Base-by-base conservation (phyloP, 2,329 filamentous ascomycete genomes). In the Cladosporium sp. region DNA sequence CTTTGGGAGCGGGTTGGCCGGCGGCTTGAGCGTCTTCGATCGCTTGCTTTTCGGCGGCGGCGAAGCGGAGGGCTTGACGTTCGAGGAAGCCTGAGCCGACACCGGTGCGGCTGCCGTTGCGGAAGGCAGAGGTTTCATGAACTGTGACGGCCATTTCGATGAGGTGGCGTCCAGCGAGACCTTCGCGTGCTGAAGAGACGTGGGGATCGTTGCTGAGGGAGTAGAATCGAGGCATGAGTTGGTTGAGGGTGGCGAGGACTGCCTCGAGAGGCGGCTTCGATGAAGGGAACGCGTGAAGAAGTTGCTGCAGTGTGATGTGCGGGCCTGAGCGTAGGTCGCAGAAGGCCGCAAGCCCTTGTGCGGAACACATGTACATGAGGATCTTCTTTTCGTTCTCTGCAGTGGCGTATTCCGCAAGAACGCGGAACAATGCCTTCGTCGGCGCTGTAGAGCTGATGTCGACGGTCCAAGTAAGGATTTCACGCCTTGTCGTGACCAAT, bases 101-200 rank as follows among this genome's bases (percentile, higher is more conserved):
- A 49, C 94, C 94, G 0, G 90, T 92, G 39, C 94, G 87, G 59
- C 73, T 75, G 5, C 64, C 64, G 51, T 80, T 81, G 57, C 82
- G 83, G 89, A 90, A 97, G 74, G 96, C 88, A 34, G 84, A 78
- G 2, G 87, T 85, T 73, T 97, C 91, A 73, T 97, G 94, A 61
- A 99, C 87, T 7, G 92, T 95, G 59, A 99, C 94, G n/a, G 94
- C 94, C 69, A 97, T 89, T 77, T 97, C 94, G 68, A 99, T 87
- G 60, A 97, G 78, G 30, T 92, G 89, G 64, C 89, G 88, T 65
- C 84, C 83, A 63, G 88, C 84, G 39, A 85, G 83, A 63, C 88
- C 88, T 62, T 85, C 83, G 20, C 86, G 82, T 62, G 84, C 83
- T 61, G 84, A 89, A 2, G 85, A 88, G 65, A 95, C 86, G 64